Conservation (phyloP, 495 filamentous ascomycete species). For the Aspergillus panamensis region DNA sequence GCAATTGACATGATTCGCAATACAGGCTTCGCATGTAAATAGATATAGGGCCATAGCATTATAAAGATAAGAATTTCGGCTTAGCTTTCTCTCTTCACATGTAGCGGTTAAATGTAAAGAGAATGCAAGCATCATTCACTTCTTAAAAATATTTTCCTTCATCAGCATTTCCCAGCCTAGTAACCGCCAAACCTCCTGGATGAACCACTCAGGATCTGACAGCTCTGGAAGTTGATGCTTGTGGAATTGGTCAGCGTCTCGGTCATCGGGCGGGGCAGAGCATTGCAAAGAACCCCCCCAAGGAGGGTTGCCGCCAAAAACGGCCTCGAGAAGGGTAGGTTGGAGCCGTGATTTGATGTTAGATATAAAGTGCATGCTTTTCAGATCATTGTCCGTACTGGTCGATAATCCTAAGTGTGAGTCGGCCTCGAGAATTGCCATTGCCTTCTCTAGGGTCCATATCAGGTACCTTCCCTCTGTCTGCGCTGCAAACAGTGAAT, state of each 20-base stretch:
- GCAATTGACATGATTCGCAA: not conserved
- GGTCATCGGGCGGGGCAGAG: constrained; percentile 24
- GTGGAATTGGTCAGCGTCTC: constrained; percentile 11
- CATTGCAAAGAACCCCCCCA: constrained; percentile 23
- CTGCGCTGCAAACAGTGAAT: constrained; percentile 21
- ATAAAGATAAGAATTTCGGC: not conserved
- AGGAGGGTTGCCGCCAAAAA: constrained; percentile 34
- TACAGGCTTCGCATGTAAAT: constrained; percentile 3
- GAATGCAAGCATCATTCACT: not conserved
- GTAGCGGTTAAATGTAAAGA: not conserved
- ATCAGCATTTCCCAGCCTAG: constrained; percentile 47
- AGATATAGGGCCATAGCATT: constrained; percentile 5
- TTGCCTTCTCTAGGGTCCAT: constrained; percentile 34
- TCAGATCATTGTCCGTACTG: not conserved
- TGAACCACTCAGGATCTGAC: constrained; percentile 43
- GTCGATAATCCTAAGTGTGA: not conserved
- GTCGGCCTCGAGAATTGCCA: constrained; percentile 26
- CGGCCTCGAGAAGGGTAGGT: constrained; percentile 38
- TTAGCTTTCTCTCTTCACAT: not conserved
- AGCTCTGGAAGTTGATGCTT: constrained; percentile 9
- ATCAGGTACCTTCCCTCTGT: constrained; percentile 37
- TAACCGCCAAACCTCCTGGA: constrained; percentile 46
- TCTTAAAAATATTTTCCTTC: constrained; percentile 1
- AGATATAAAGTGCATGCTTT: constrained; percentile 17
- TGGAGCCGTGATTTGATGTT: constrained; percentile 35